phyloP scores from a whole-genome alignment of 2,329 filamentous ascomycete species.

The Penicillium sp. region DNA sequence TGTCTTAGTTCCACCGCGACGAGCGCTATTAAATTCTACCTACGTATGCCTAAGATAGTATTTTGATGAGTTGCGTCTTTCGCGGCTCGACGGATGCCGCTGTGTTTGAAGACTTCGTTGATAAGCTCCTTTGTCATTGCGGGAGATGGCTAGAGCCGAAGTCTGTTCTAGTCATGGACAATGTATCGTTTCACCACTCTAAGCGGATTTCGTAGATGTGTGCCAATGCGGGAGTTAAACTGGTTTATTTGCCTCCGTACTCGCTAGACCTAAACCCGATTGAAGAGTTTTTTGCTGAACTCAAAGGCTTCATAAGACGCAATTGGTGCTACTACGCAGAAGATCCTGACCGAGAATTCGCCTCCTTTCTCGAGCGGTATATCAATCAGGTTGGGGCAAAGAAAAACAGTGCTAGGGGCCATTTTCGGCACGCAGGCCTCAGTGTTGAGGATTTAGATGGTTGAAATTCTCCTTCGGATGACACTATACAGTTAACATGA shows the following conservation, averaged over 20 bases:
- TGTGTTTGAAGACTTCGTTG: not conserved
- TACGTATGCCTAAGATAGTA: not conserved
- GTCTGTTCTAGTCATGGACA: not conserved
- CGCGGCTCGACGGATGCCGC: not conserved
- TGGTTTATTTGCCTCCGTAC: too few relatives aligned
- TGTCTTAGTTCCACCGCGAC: not conserved
- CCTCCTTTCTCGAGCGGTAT: not conserved
- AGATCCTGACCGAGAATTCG: not conserved
- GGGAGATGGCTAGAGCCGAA: not conserved
- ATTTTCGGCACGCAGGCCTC: too few relatives aligned
- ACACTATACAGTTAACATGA: too few relatives aligned
- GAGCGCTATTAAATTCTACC: not conserved
- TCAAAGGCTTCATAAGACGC: not conserved
- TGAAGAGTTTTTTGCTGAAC: too few relatives aligned
- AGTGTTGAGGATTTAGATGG: not conserved
- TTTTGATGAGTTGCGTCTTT: not conserved
- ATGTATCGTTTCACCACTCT: too few relatives aligned
- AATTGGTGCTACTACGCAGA: not conserved
- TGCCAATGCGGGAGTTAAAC: too few relatives aligned
- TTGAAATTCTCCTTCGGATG: too few relatives aligned
- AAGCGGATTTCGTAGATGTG: too few relatives aligned
- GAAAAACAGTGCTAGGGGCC: too few relatives aligned
- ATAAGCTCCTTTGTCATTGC: not conserved
- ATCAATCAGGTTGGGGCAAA: too few relatives aligned
- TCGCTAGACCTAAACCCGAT: too few relatives aligned